These are phyloP conservation scores for Gyrodon lividus DNA, from an alignment of 768 basidiomycete species.

Conservation along the genomic window DNA sequence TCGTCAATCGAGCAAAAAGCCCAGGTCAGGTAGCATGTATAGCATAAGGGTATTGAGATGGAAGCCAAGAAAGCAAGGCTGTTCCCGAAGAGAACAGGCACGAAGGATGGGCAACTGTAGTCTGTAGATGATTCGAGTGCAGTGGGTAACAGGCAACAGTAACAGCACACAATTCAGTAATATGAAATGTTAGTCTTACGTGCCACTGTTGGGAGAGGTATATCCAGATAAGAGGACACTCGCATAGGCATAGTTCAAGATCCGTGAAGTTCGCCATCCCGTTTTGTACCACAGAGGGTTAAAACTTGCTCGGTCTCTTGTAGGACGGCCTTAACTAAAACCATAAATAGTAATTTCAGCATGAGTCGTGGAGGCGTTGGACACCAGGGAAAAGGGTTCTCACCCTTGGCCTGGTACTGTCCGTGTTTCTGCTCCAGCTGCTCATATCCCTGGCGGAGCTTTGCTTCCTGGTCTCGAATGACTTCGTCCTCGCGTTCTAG, in stretches of 20 bases:
- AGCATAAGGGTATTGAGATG: background rate
- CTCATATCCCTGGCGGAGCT: conserved; percentile 37
- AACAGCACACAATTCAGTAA: background rate
- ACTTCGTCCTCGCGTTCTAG: conserved; percentile 41
- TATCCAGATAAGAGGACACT: background rate
- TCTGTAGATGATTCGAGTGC: background rate
- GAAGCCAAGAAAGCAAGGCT: background rate
- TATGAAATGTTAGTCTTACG: background rate
- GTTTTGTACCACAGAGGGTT: conserved; percentile 44
- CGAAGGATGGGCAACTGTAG: background rate
- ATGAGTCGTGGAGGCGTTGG: background rate
- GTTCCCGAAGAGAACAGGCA: background rate
- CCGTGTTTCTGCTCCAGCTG: conserved; percentile 41
- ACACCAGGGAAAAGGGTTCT: conserved; percentile 2
- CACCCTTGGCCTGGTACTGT: conserved; percentile 43
- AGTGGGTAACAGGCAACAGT: background rate
- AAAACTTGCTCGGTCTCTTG: conserved; percentile 47
- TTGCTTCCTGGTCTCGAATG: conserved; percentile 42
- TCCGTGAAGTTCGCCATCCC: conserved; percentile 27
- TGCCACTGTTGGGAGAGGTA: background rate
- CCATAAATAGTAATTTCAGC: conserved; percentile 8
- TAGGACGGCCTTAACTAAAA: conserved; percentile 39
- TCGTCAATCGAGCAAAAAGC: background rate
- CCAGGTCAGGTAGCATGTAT: background rate
- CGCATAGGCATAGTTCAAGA: background rate